These are phyloP conservation scores for Xylariales sp. DNA, from an alignment of 2,329 filamentous ascomycete genomes.

Conservation along the genomic window DNA sequence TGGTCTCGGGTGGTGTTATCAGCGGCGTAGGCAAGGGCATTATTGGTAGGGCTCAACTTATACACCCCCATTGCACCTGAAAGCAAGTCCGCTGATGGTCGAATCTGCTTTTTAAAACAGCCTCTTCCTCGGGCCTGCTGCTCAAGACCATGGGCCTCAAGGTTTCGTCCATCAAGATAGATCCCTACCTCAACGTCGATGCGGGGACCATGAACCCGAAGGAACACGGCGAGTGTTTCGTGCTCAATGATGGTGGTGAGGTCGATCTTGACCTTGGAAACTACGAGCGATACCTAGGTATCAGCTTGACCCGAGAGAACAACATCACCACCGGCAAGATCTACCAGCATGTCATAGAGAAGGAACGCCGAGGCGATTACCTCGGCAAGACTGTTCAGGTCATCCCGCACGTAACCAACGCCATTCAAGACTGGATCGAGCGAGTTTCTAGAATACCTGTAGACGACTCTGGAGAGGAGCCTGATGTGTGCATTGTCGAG, in stretches of 20 bases:
- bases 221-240: slow-evolving; percentile 81
- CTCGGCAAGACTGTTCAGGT: slow-evolving; percentile 87
- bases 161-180: slow-evolving; percentile 46
- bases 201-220: slow-evolving; percentile 51
- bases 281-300: slow-evolving; percentile 64
- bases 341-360: slow-evolving; percentile 80
- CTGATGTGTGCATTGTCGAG: slow-evolving; percentile 89
- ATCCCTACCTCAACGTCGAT: slow-evolving; percentile 72
- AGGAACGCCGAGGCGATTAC: slow-evolving; percentile 65
- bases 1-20: slow-evolving; percentile 27
- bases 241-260: slow-evolving; percentile 74
- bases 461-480: slow-evolving; percentile 75
- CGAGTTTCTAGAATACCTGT: slow-evolving; percentile 80
- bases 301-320: slow-evolving; percentile 78
- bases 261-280: slow-evolving; percentile 53
- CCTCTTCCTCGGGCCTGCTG: slow-evolving; percentile 68
- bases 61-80: not conserved
- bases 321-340: slow-evolving; percentile 99
- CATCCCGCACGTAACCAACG: slow-evolving; percentile 87
- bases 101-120: slow-evolving; percentile 52
- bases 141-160: slow-evolving; percentile 78
- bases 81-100: slow-evolving; percentile 6
- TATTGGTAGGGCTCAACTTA: slow-evolving; percentile 1
- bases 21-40: slow-evolving; percentile 43
- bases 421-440: slow-evolving; percentile 90